Conservation (phyloP, 164 flowering plant genomes). For the Amborella trichopoda region DNA sequence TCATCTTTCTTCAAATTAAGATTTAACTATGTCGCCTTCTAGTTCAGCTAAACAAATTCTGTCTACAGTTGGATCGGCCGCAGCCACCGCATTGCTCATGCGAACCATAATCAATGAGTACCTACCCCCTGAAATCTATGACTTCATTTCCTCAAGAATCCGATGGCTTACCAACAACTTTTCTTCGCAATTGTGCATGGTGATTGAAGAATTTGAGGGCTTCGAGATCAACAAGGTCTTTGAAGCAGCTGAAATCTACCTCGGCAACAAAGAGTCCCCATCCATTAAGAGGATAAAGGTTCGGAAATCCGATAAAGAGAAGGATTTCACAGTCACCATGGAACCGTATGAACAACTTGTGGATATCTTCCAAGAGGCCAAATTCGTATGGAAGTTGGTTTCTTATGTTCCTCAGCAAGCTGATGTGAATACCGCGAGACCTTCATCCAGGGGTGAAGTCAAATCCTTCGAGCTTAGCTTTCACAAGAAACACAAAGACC, state of each 20-base stretch:
- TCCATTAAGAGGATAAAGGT: background rate
- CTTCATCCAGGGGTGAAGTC: slow-evolving; percentile 15
- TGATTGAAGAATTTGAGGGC: slow-evolving; percentile 15
- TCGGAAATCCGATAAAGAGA: slow-evolving; percentile 3
- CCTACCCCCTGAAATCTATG: slow-evolving; percentile 23
- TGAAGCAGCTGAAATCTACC: slow-evolving; percentile 13
- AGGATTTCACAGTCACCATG: slow-evolving; percentile 3
- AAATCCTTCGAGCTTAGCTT: slow-evolving; percentile 31
- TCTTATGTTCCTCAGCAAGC: background rate
- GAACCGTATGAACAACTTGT: slow-evolving; percentile 8
- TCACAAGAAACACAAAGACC: slow-evolving; percentile 22
- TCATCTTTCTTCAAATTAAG: too few species aligned
- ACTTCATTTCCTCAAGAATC: slow-evolving; percentile 19
- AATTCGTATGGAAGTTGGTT: slow-evolving; percentile 7
- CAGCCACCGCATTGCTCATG: slow-evolving; percentile 34
- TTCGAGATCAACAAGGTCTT: slow-evolving; percentile 12
- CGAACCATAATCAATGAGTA: slow-evolving; percentile 28
- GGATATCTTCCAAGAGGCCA: slow-evolving; percentile 9
- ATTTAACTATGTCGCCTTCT: too few species aligned
- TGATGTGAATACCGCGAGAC: background rate
- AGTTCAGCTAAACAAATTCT: too few species aligned
- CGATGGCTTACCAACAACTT: slow-evolving; percentile 11
- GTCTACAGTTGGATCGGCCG: slow-evolving; percentile 32
- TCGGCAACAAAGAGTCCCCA: slow-evolving; percentile 10
- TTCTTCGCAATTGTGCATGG: slow-evolving; percentile 23